Base-by-base conservation (phyloP, 2,329 filamentous ascomycete genomes). In the Ophiocordyceps sinensis region DNA sequence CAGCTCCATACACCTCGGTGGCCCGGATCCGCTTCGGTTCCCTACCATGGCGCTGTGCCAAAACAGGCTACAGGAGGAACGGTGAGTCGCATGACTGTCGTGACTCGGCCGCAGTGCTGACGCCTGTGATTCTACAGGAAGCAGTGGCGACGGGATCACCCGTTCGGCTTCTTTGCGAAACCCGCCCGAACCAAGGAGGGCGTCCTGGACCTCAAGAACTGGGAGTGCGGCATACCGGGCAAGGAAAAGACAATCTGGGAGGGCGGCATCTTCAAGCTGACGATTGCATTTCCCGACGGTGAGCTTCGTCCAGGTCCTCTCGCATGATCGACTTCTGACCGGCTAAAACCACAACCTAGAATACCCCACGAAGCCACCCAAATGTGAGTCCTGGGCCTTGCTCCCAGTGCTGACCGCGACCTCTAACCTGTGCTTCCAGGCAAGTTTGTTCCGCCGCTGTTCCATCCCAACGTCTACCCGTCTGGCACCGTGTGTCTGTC, bases 191-290 rank as follows among this genome's bases (percentile, higher is more conserved):
- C 78, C 47, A 62, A 79, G 15, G 74, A 85, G 50, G 88, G 87
- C 42, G 77, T 86, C 2, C 73, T 96, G 40, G 91, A 98, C 57
- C 71, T 98, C 48, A 94, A 95, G 72, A 76, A 79, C 49, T 98
- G 91, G 91, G 88, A 96, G 53, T 96, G 91, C 55, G 88, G 88
- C 36, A 84, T 98, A 36, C 91, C 91, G 4, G 91, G 93, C 55
- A 95, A 94, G 60, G 81, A 94, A 45, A 91, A 93, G 68, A 98
- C 93, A 0, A 79, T 96, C 19, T 98, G 91, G 91, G 88, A 94
- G 56, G 88, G 88, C n/a, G 91, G 91, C 2, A 67, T 95, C 11
- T 96, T 96, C 69, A 98, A 96, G 68, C 68, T 98, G 44, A 86
- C 83, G 43, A 82, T 98, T 53, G 78, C 75, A 11, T 98, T 98